Conservation (phyloP, 345 rosid genomes). For the Bruguiera parviflora region DNA sequence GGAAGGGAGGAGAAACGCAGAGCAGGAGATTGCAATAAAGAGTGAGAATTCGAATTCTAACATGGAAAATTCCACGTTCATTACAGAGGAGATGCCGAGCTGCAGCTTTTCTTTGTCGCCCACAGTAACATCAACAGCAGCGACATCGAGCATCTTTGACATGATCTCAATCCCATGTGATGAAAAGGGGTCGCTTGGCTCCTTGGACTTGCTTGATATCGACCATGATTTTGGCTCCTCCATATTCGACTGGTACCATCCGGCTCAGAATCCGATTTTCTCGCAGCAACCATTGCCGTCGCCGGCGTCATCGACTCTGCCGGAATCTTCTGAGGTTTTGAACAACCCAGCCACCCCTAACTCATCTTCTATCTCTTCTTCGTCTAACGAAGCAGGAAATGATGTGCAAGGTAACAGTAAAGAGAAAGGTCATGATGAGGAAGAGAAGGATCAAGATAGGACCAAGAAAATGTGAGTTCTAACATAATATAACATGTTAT, state of each 20-base stretch:
- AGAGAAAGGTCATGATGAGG: slow-evolving; percentile 28
- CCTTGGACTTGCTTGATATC: slow-evolving; percentile 55
- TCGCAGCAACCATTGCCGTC: slow-evolving; percentile 35
- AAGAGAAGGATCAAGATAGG: slow-evolving; percentile 57
- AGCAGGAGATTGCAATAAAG: slow-evolving; percentile 2
- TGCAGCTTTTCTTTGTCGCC: slow-evolving; percentile 7
- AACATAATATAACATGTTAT: background rate
- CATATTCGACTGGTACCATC: slow-evolving; percentile 49
- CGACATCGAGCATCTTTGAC: slow-evolving; percentile 52
- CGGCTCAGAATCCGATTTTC: slow-evolving; percentile 15
- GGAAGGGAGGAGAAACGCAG: slow-evolving; percentile 29
- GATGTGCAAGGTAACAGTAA: slow-evolving; percentile 17
- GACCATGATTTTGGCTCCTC: slow-evolving; percentile 38
- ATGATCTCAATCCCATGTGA: slow-evolving; percentile 39
- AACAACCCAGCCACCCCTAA: slow-evolving; percentile 84
- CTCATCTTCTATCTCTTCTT: slow-evolving; percentile 78
- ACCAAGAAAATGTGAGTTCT: slow-evolving; percentile 73
- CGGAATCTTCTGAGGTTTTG: slow-evolving; percentile 73
- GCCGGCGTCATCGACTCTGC: slow-evolving; percentile 40
- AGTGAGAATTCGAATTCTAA: slow-evolving; percentile 10
- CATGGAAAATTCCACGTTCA: slow-evolving; percentile 44
- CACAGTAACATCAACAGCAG: background rate
- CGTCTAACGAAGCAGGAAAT: slow-evolving; percentile 66
- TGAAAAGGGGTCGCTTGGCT: slow-evolving; percentile 32
- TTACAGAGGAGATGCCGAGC: slow-evolving; percentile 42